Base-by-base conservation (phyloP, 208 protist species). In the Willaertia magna region DNA sequence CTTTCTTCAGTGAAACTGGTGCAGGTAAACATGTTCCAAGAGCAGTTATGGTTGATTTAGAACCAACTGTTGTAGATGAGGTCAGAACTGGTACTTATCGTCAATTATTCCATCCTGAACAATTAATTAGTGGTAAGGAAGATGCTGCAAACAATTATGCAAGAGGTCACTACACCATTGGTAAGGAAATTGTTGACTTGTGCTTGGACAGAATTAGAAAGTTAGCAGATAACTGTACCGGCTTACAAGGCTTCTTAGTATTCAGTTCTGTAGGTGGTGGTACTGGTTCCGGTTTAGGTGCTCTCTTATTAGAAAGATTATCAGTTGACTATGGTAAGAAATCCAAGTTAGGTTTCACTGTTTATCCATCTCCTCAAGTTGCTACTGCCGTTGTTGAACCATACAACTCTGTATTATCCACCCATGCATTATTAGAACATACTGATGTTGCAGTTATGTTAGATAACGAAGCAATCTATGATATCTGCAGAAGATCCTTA, bases 251-350 rank as follows among this genome's bases (percentile, higher is more conserved):
- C 85, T 99, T 99, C 95, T 86, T 98, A 14, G 87, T 98, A 18
- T 98, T 97, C 92, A 93, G 97, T 91, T 92, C 95, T 79, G 93
- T 99, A 88, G 97, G 97, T 90, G 97, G 97, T 88, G 97, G 97
- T 88, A 98, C 97, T 40, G 97, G 97, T 85, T 97, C 96, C 67
- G 97, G 97, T 89, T 93, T 98, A 52, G 94, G 92, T 81, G 90
- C 96, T 3, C 92, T 98, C 6, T 91, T 98, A 6, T 90, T 98
- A 42, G 95, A 98, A 89, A 92, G 94, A 76, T 92, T 99, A 22
- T 97, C 95, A 9, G 93, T 96, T 47, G 96, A 98, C 85, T 99
- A 98, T 90, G 95, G 95, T 87, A 97, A 97, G 92, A 98, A 98
- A 91, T 96, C 93, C 78, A 98, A 97, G 90, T 89, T 97, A 26